Base-by-base conservation (phyloP, 169 alveolate species). In the Neospora caninum region DNA sequence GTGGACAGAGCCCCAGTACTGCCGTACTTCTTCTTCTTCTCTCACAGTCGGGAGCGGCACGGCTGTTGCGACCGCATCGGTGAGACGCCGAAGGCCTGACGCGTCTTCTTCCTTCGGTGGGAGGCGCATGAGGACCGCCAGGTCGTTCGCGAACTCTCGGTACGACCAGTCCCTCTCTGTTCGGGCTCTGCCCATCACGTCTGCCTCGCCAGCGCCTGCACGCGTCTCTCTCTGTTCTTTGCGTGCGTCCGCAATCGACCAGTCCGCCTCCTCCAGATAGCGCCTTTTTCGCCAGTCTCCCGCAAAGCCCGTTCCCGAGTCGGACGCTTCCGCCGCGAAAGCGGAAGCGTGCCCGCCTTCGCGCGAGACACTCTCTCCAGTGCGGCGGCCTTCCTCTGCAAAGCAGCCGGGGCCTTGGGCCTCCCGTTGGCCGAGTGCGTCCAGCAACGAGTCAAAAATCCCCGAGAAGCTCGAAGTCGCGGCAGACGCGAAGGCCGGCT, bases 1-100 rank as follows among this genome's bases (percentile, higher is more conserved):
- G 22, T n/a, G 39, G 27, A 38, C 45, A 18, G 45, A 36, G 45
- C 29, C 42, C 86, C 86, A 38, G 86, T n/a, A 78, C 22, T 38
- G 86, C 86, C 45, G 86, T 6, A 16, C 86, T n/a, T 78, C 45
- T 78, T 78, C 86, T n/a, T 78, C 86, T n/a, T 78, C 86, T 10
- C 39, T 18, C 49, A 78, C 49, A 2, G 86, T 20, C 20, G 73
- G 73, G n/a, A 64, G n/a, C 73, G 73, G 73, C 4, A 27, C 34
- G 73, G 73, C 73, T 78, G 86, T 36, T 20, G 86, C 86, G n/a
- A 78, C 39, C 7, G 86, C 39, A 2, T 78, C 86, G 9, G 45
- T 36, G 49, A 78, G 49, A n/a, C 45, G 86, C 22, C 86, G 86
- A 25, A 78, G 86, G 42, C 86, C 86, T n/a, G 86, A 78, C 86